Conservation (phyloP, 768 basidiomycete genomes). For the Xerocomus brunneocitrinus region DNA sequence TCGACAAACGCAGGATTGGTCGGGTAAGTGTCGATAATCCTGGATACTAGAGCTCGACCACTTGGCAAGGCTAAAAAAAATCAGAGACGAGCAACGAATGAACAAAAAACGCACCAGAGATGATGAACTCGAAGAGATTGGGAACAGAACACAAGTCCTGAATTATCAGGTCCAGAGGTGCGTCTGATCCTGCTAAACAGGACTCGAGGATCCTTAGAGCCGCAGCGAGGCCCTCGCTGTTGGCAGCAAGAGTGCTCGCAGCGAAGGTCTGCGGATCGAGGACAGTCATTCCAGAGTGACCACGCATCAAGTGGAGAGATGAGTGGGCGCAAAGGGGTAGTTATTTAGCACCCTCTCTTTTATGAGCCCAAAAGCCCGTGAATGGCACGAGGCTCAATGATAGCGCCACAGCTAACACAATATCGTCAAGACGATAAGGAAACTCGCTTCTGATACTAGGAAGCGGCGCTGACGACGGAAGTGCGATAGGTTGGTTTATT, state of each 20-base stretch:
- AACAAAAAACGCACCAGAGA: constrained; percentile 21
- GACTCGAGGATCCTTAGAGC: constrained; percentile 17
- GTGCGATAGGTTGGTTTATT: not conserved
- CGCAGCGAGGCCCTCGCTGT: too few species aligned
- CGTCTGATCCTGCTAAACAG: constrained; percentile 23
- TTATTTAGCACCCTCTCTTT: not conserved
- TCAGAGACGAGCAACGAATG: not conserved
- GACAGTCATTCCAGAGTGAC: not conserved
- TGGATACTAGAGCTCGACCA: constrained; percentile 12
- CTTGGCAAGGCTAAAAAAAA: constrained; percentile 9
- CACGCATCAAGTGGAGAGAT: not conserved
- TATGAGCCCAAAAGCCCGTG: not conserved
- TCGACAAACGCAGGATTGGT: constrained; percentile 18
- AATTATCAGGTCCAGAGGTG: constrained; percentile 3
- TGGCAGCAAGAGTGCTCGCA: constrained; percentile 11
- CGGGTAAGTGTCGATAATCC: constrained; percentile 34
- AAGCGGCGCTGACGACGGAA: not conserved
- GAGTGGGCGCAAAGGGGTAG: not conserved
- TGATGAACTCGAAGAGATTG: constrained; percentile 26
- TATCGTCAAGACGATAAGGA: not conserved
- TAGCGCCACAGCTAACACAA: not conserved
- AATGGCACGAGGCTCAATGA: not conserved
- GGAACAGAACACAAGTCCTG: constrained; percentile 22
- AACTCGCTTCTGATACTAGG: not conserved
- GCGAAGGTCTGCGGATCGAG: constrained; percentile 18